Base-by-base conservation (phyloP, 148 eudicot genomes). In the Rhododendron williamsianum region DNA sequence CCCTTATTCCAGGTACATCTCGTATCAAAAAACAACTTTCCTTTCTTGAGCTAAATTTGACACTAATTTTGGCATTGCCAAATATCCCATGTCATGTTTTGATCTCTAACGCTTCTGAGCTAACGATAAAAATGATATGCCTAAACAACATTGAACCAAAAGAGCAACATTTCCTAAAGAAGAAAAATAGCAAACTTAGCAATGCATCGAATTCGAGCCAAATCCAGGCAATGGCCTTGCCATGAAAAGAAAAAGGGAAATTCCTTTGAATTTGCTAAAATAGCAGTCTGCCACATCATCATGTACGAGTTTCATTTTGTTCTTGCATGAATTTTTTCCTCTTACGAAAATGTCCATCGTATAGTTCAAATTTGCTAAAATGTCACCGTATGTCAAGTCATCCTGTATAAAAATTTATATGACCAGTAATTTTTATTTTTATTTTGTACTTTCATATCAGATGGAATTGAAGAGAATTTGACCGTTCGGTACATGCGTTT, bases 1-100 rank as follows among this genome's bases (percentile, higher is more conserved):
- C 80, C 25, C 45, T 10, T 74, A 12, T 71, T 80, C 87, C 35
- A 87, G 87, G 89, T 87, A 82, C 3, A 9, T 52, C 3, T 69
- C 9, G 35, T 45, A 49, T 41, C 30, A 25, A 25, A 58, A 58
- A 21, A 6, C 23, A 19, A 6, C 65, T 58, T 58, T 58, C 65
- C 25, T 58, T 58, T 58, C 65, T 58, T 33, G 38, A 30, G 15
- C 76, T 71, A 12, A 11, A 71, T 71, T 33, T 71, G 76, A 71
- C 9, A 71, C 1, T 30, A 30, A 71, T 2, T 30, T 30, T 71
- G 38, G 76, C 76, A 30, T 71, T 12, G 76, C 16, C 38, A 30
- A 71, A 30, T 71, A 27, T 13, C 18, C 15, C 74, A 63, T 63
- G 13, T 67, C 2, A 3, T 67, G 6, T 25, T 67, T 67, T 67